phyloP scores from a whole-genome alignment of 371 early-diverging fungal genomes.

The Rhizopus sp. region DNA sequence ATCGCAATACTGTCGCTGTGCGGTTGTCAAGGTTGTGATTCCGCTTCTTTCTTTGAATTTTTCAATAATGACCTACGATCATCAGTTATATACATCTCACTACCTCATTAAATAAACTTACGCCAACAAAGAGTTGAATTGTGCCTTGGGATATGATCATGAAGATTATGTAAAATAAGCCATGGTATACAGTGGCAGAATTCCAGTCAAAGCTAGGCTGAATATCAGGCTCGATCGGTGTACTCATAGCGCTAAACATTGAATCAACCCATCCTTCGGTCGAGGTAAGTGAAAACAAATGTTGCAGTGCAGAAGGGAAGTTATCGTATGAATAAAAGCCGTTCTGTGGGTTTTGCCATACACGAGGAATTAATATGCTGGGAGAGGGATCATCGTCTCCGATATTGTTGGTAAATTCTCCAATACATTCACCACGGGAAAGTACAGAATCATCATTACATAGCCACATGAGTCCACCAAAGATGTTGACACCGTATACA shows the following conservation, averaged over 20 bases:
- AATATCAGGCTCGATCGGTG: constrained; percentile 45
- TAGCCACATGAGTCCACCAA: constrained; percentile 55
- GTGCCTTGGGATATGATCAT: constrained; percentile 63
- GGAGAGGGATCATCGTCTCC: constrained; percentile 28
- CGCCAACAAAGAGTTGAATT: constrained; percentile 63
- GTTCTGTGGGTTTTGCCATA: constrained; percentile 55
- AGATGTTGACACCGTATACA: constrained; percentile 62
- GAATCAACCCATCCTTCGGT: constrained; percentile 64
- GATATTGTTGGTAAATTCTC: constrained; percentile 47
- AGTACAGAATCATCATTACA: constrained; percentile 52
- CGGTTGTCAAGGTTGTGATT: constrained; percentile 55
- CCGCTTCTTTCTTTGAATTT: constrained; percentile 63
- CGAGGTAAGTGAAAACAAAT: constrained; percentile 57
- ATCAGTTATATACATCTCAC: not conserved
- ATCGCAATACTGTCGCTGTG: constrained; percentile 59
- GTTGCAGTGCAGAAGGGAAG: constrained; percentile 47
- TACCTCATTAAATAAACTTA: constrained; percentile 19
- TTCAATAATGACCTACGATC: constrained; percentile 54
- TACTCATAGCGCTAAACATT: constrained; percentile 53
- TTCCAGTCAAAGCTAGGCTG: constrained; percentile 53
- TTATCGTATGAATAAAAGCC: constrained; percentile 54
- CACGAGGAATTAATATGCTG: constrained; percentile 48
- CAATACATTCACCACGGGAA: constrained; percentile 46
- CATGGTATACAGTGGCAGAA: constrained; percentile 53
- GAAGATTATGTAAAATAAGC: constrained; percentile 55